Evolutionary conservation across 139 green algal species (phyloP).

Genomic region (Zygnema cylindricum): DNA sequence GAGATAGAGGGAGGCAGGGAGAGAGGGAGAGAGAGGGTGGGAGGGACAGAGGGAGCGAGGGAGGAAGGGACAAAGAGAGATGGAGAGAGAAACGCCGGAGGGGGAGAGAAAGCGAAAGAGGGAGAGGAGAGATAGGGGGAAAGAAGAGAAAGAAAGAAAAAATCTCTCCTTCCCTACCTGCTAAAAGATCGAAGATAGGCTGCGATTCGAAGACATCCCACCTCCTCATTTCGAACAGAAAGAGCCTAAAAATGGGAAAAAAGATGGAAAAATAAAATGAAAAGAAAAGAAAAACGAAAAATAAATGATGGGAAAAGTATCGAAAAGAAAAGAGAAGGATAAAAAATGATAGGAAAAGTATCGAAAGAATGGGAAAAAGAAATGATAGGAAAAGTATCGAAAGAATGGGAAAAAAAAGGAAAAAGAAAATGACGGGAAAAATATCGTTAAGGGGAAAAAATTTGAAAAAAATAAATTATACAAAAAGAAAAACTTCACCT

Average conservation of each 20-base stretch:
- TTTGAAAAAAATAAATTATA: too few species aligned
- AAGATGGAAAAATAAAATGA: background rate
- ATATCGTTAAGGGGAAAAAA: too few species aligned
- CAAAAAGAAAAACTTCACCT: too few species aligned
- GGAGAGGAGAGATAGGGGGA: background rate
- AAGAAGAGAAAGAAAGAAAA: background rate
- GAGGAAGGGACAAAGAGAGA: background rate
- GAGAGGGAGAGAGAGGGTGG: background rate
- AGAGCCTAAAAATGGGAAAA: background rate
- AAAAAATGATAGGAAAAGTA: too few species aligned
- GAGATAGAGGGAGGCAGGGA: background rate
- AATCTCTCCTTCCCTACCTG: background rate
- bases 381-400: too few species aligned
- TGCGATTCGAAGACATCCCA: background rate
- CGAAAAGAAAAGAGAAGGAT: slow-evolving; percentile 20
- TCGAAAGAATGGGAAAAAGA: too few species aligned
- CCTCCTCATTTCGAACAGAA: background rate
- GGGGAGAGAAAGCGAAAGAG: background rate
- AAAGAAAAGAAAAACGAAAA: background rate
- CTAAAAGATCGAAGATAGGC: background rate
- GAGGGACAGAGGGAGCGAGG: background rate
- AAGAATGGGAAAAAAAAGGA: too few species aligned
- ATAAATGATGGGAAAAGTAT: background rate
- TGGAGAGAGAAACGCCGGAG: background rate
- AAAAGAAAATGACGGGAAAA: too few species aligned